These are phyloP conservation scores for Lunasporangiospora selenospora DNA, from an alignment of 192 early-diverging fungal genomes.

Conservation along the genomic window DNA sequence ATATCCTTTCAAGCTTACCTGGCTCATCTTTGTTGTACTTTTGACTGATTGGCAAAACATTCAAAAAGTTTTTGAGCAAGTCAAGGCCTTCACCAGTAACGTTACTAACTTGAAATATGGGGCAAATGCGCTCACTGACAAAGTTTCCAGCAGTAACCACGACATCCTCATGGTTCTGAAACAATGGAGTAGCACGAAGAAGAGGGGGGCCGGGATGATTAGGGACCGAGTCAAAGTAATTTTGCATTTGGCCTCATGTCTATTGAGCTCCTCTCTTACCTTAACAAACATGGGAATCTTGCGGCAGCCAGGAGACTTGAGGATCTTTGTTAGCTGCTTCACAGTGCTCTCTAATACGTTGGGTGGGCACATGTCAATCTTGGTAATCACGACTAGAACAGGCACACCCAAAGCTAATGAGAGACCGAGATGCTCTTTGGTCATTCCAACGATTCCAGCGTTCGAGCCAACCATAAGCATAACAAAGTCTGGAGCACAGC, in stretches of 20 bases:
- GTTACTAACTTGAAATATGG: constrained; percentile 95
- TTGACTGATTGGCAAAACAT: constrained; percentile 73
- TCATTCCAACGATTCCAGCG: constrained; percentile 92
- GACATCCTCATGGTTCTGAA: constrained; percentile 73
- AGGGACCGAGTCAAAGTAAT: too few species aligned
- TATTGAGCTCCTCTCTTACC: too few species aligned
- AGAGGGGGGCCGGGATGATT: too few species aligned
- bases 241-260: too few species aligned
- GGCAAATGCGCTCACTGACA: constrained; percentile 89
- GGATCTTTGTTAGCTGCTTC: constrained; percentile 80
- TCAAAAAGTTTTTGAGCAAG: constrained; percentile 82
- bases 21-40: constrained; percentile 62
- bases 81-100: constrained; percentile 85
- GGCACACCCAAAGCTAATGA: constrained; percentile 88
- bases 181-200: too few species aligned
- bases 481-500: constrained; percentile 88
- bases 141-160: constrained; percentile 81
- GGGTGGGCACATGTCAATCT: constrained; percentile 92
- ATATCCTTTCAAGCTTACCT: too few species aligned
- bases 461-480: constrained; percentile 91
- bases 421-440: constrained; percentile 92
- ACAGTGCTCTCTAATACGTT: constrained; percentile 86
- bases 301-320: constrained; percentile 89
- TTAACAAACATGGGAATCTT: constrained; percentile 92
- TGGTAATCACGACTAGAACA: constrained; percentile 92